Evolutionary conservation across 495 filamentous ascomycete genomes (phyloP), one percentile per base, ranked within the genome.

Genomic region (Aspergillus incahuasiensis): DNA sequence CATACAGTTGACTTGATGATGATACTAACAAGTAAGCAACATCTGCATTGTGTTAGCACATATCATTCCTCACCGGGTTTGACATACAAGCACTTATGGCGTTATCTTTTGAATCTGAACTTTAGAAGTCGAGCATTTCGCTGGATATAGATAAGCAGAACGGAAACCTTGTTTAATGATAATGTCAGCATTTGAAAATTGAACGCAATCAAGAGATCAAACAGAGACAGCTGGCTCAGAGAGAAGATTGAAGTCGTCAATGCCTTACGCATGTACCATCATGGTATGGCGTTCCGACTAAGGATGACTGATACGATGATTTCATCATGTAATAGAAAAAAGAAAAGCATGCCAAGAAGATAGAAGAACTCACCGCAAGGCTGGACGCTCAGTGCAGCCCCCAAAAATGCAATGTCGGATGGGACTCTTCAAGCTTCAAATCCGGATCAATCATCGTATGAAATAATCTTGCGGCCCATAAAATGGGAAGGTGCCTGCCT

Each of bases 231-330:
- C 24, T 21, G 54, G 25, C 32, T 71, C 68, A 71, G 68, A 71
- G 68, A 71, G 68, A 71, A 71, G 68, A 71, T 71, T 69, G 56
- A 48, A 54, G 53, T 71, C 68, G 63, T 61, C 68, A 67, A 63
- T 61, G 66, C 68, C 68, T 69, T 40, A 66, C 73, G 69, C 73
- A 71, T 71, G 38, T 42, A 43, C 56, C 35, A n/a, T 61, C 54
- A 74, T 70, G 73, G 71, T 67, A 68, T 76, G 73, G 71, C 69
- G 57, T 65, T 73, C 67, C 65, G 73, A 68, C 73, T 76, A 76
- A 76, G 73, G 73, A 76, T 76, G 73, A 75, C 68, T 69, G 61
- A 64, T 62, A 68, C 53, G 46, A 63, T 55, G 25, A 45, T 73
- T 67, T 76, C 73, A 74, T 76, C 71, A 74, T 71, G 21, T 42